Percentiles rank a stretch among this genome's conserved stretches.
Conservation (phyloP, 1,284 basidiomycete genomes). For the Hypsizygus ulmarius region DNA sequence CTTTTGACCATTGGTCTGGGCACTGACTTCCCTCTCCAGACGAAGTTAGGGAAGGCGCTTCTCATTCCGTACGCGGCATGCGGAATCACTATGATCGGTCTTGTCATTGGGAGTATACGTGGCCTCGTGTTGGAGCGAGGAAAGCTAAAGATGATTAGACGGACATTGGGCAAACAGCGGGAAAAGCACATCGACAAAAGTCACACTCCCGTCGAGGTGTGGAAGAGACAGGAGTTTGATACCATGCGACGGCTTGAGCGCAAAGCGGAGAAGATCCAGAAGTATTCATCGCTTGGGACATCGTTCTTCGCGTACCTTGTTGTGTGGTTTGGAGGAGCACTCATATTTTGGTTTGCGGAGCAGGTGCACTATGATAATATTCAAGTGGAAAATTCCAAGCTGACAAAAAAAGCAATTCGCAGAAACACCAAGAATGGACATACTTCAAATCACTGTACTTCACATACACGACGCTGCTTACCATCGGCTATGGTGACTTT, state of each 20-base stretch:
- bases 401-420: neutral
- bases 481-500: constrained; percentile 40
- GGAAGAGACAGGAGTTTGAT: constrained; percentile 35
- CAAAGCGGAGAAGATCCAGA: constrained; percentile 23
- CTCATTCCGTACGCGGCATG: constrained; percentile 36
- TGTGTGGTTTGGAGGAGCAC: constrained; percentile 36
- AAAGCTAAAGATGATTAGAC: constrained; percentile 29
- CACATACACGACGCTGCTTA: constrained; percentile 35
- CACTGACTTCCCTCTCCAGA: constrained; percentile 33
- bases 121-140: constrained; percentile 36
- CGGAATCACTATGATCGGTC: constrained; percentile 35
- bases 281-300: constrained; percentile 28
- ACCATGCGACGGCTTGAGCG: constrained; percentile 33
- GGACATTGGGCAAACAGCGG: constrained; percentile 31
- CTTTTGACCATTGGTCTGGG: constrained; percentile 39
- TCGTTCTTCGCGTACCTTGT: constrained; percentile 31
- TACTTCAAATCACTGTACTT: constrained; percentile 38
- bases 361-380: constrained; percentile 19
- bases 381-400: neutral
- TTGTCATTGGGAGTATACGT: constrained; percentile 36
- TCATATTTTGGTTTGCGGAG: constrained; percentile 36
- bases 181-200: constrained; percentile 20
- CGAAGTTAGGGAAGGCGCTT: constrained; percentile 25
- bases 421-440: constrained; percentile 31
- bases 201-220: constrained; percentile 21